These are phyloP conservation scores for Amniculicola lignicola DNA, from an alignment of 495 filamentous ascomycete species.

Conservation along the genomic window DNA sequence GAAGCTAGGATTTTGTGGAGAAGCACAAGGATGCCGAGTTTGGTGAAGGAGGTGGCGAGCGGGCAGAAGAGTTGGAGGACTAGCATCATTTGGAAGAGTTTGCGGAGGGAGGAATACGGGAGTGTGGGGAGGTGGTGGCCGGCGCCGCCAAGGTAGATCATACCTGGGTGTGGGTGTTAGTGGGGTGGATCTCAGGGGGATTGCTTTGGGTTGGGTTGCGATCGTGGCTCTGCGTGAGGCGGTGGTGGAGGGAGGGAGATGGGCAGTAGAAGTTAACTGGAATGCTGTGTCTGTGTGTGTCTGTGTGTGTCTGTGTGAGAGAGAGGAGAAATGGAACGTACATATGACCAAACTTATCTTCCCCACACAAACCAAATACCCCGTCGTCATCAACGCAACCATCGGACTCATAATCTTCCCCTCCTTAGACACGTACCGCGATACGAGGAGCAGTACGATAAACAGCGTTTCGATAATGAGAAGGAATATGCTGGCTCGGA, in stretches of 20 bases:
- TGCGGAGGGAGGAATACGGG: neutral
- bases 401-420: slow-evolving; percentile 7
- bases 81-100: neutral
- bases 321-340: neutral
- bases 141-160: slow-evolving; percentile 14
- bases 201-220: no score
- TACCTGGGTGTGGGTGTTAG: slow-evolving; percentile 1
- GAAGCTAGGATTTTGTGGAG: slow-evolving; percentile 14
- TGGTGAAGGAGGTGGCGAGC: slow-evolving; percentile 18
- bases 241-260: neutral
- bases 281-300: neutral
- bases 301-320: neutral
- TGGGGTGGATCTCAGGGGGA: neutral
- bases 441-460: slow-evolving; percentile 5
- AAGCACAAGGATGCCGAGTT: slow-evolving; percentile 19
- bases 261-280: neutral
- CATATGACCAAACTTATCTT: slow-evolving; percentile 14
- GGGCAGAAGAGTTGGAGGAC: slow-evolving; percentile 16
- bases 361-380: neutral
- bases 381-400: slow-evolving; percentile 12
- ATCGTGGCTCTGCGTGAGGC: no score
- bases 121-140: slow-evolving; percentile 8
- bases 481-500: slow-evolving; percentile 14
- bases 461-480: slow-evolving; percentile 14
- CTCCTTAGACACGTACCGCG: neutral